Percentiles rank a stretch among this genome's conserved stretches.
These are phyloP conservation scores for Lobosporangium transversale DNA, from an alignment of 192 early-diverging fungal species.

Conservation along the genomic window DNA sequence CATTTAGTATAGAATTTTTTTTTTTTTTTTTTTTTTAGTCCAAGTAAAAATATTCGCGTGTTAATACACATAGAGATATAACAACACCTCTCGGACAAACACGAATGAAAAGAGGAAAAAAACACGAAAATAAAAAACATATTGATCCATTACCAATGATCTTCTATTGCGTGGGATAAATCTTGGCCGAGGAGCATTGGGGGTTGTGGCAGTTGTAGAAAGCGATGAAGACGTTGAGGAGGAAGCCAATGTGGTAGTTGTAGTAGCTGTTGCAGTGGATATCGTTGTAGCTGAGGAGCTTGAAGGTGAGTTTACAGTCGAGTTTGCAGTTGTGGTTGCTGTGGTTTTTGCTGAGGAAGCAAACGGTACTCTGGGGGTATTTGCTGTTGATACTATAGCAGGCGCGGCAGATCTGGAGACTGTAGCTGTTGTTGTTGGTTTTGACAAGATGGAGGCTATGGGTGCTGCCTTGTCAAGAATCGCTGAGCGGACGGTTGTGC, in stretches of 20 bases:
- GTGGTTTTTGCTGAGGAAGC: neutral
- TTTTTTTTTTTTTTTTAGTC: too few species aligned
- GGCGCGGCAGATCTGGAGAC: neutral
- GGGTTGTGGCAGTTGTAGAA: neutral
- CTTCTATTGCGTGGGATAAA: slow-evolving; percentile 34
- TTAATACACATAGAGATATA: too few species aligned
- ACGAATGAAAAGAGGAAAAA: neutral
- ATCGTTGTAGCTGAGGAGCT: neutral
- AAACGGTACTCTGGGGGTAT: neutral
- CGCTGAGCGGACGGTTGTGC: slow-evolving; percentile 32
- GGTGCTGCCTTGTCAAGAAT: slow-evolving; percentile 26
- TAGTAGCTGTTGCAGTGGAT: neutral
- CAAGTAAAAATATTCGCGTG: neutral
- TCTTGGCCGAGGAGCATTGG: slow-evolving; percentile 11
- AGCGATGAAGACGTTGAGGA: neutral
- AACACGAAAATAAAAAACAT: neutral
- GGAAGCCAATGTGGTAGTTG: neutral
- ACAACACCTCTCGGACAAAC: too few species aligned
- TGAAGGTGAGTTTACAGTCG: neutral
- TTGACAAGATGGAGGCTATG: slow-evolving; percentile 23
- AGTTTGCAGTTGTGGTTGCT: neutral
- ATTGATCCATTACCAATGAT: slow-evolving; percentile 41
- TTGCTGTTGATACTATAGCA: neutral
- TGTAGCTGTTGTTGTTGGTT: slow-evolving; percentile 1
- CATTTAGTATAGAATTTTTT: too few species aligned